These are phyloP conservation scores for Lanmaoa pseudosensibilis DNA, from an alignment of 768 basidiomycete species.

Conservation along the genomic window DNA sequence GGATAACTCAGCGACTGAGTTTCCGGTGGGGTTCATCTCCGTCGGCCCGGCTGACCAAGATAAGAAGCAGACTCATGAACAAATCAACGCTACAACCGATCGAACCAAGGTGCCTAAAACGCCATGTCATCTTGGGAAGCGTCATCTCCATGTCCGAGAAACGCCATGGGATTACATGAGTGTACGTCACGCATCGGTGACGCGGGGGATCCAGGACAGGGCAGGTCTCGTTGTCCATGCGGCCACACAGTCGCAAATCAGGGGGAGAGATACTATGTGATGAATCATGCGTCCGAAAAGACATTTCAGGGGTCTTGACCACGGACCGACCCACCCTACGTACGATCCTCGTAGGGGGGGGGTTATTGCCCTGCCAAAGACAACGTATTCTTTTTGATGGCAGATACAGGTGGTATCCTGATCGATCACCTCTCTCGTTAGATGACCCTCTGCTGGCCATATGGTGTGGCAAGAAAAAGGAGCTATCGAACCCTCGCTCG, in stretches of 20 bases:
- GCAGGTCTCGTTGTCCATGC: neutral
- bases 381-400: neutral
- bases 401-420: neutral
- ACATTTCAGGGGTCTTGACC: neutral
- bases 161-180: no score
- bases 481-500: neutral
- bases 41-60: no score
- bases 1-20: no score
- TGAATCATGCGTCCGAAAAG: neutral
- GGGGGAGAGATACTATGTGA: neutral
- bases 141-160: no score
- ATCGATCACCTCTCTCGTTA: neutral
- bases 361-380: neutral
- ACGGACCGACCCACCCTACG: neutral
- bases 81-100: no score
- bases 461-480: neutral
- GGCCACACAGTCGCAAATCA: slow-evolving; percentile 2
- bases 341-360: neutral
- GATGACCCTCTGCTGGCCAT: neutral
- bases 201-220: no score
- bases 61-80: no score
- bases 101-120: no score
- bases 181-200: no score
- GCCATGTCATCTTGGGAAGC: no score
- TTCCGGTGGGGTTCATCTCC: no score